Evolutionary conservation across 2,329 filamentous ascomycete genomes (phyloP), one percentile per base, ranked within the genome.

Genomic region (Stromatinia cepivora): DNA sequence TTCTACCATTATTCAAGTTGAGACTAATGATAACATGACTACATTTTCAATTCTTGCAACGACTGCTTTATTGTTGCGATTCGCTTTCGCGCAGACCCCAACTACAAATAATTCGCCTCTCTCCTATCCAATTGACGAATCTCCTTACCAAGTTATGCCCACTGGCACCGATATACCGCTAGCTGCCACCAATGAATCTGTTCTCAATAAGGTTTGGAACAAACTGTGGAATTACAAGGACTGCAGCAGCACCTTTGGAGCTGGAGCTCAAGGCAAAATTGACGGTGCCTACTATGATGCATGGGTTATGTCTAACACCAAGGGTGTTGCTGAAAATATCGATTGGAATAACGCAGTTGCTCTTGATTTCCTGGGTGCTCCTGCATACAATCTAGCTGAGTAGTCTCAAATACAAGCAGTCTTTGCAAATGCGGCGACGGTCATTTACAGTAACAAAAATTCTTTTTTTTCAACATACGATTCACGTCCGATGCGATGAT

Each of bases 291-390:
- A 62, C 58, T 50, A 50, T 36, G 59, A 62, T 50, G 28, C 42
- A 17, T 62, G 42, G 59, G 25, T 50, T n/a, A 62, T 62, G 13
- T 62, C 59, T 28, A 62, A 62, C 25, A 46, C 59, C 22, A 25
- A 36, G 1, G 59, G 42, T 25, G 59, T 62, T 20, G 17, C 25
- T 11, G 13, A n/a, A 28, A 28, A 62, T n/a, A 62, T 50, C 9
- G 28, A 34, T 50, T 62, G 59, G 28, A n/a, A 62, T 28, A 48
- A 48, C 25, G 42, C 59, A 46, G 59, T 42, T n/a, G 45, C 42
- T 10, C 42, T 62, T 62, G 42, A 50, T 3, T 62, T 31, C 22
- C 42, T 62, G 28, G 45, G 59, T 34, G n/a, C 42, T 34, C 28
- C 42, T 48, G 59, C n/a, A 31, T 62, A 36, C 42, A 62, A 50